Base-by-base conservation (phyloP, 2,329 filamentous ascomycete genomes). In the Colletotrichum theobromicola region DNA sequence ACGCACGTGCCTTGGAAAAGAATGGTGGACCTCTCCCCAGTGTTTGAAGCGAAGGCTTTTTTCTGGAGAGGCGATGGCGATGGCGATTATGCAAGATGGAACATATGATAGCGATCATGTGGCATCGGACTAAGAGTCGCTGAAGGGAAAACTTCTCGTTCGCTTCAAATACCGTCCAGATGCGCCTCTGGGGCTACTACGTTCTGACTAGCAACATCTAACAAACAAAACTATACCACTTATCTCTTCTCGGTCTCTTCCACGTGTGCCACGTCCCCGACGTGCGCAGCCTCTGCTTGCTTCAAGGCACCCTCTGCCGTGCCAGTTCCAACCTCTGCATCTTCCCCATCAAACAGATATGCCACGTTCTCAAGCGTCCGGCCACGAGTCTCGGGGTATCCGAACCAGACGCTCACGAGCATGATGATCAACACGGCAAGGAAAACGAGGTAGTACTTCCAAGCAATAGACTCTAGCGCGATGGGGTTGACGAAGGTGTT, bases 241-340 rank as follows among this genome's bases (percentile, higher is more conserved):
- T 63, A 58, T 34, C 62, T 32, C 63, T 67, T 46, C 60, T 68
- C 67, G 8, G 16, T 28, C 42, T 21, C 50, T 42, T 58, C 69
- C 34, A 71, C 64, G 7, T 66, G 69, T 3, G 42, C 42, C 6
- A 62, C 64, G 24, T 71, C 69, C 1, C 46, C 64, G 2, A 60
- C 18, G 0, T 26, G 55, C 0, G 34, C 53, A n/a, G n/a, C 35
- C 16, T 60, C 64, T 1, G 53, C 53, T 35, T 35, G 50, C 53
- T 67, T 61, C n/a, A 72, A 53, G 5, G 69, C 46, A 15, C 55
- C 34, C 34, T 42, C 28, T 12, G 69, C 67, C 6, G 60, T 70
- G 12, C 32, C 60, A n/a, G 50, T 35, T 4, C 66, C 66, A 26
- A 67, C 69, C 37, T 58, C 62, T 7, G 69, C 69, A 4, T 9